Base-by-base conservation (phyloP, 257 asterid genomes). In the Ligustrum vulgare region DNA sequence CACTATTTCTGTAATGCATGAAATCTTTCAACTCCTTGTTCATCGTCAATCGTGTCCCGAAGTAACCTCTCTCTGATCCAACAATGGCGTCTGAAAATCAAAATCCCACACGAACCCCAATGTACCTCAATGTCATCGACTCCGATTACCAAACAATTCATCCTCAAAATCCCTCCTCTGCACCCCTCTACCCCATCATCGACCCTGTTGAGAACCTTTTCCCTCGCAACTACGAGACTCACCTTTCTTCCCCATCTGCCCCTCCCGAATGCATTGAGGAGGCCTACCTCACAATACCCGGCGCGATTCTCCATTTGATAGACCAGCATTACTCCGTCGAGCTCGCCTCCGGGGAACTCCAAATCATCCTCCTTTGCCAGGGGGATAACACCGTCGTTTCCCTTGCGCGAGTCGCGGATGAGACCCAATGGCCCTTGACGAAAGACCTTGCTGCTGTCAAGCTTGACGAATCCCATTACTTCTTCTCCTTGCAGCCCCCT, bases 301-400 rank as follows among this genome's bases (percentile, higher is more conserved):
- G 97, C 62, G 89, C 97, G 25, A 90, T 94, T 32, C 80, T 94
- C 41, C 96, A 94, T 78, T 90, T 94, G 76, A 94, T 94, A 72
- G 99, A 94, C 79, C 82, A 75, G 63, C 87, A 88, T 33, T 89
- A 86, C 89, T 91, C 97, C 77, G 92, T 94, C 80, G 98, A 94
- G 96, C 98, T 94, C 64, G 96, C 99, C 64, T 47, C 83, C 54
- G 99, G 98, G 0, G 96, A 94, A 79, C 89, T 94, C 33, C 72
- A 56, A 31, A 85, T 92, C 83, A 64, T 79, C 73, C 80, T 92
- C 78, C 87, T 94, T 51, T 79, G 80, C 8, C 94, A 94, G 71
- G 92, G 90, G 0, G 83, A 80, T 1, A 84, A 79, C 74, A 85
- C 90, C 36, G 81, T 94, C 45, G 97, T 96, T 10, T 88, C 84